These are phyloP conservation scores for Kregervanrija delftensis DNA, from an alignment of 805 yeast species.

Conservation along the genomic window DNA sequence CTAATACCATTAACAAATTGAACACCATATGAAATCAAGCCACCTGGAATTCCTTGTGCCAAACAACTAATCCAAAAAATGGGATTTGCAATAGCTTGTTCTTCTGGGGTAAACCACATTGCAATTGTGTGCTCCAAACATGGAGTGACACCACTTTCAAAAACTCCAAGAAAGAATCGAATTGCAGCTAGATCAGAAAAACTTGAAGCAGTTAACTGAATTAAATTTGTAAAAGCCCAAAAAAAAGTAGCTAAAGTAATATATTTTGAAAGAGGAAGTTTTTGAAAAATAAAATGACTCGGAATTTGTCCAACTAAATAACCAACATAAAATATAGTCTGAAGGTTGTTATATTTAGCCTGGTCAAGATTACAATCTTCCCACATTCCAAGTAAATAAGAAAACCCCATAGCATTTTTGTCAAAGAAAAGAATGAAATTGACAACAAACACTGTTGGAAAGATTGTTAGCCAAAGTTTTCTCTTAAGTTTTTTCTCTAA, in stretches of 20 bases:
- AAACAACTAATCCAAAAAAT: constrained; percentile 33
- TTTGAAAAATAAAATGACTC: constrained; percentile 35
- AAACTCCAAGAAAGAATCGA: constrained; percentile 30
- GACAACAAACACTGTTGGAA: constrained; percentile 31
- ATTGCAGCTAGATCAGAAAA: constrained; percentile 28
- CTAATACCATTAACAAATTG: constrained; percentile 12
- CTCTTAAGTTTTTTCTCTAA: constrained; percentile 33
- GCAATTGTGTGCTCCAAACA: constrained; percentile 18
- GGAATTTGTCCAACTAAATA: constrained; percentile 42
- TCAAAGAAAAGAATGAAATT: constrained; percentile 42
- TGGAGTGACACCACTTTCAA: constrained; percentile 22
- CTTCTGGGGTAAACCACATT: constrained; percentile 40
- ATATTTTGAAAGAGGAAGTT: constrained; percentile 25
- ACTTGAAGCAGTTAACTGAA: constrained; percentile 23
- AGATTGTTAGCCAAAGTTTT: constrained; percentile 32
- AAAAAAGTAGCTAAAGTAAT: constrained; percentile 21
- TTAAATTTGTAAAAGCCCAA: constrained; percentile 29
- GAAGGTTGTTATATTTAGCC: constrained; percentile 36
- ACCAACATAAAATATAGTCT: constrained; percentile 41
- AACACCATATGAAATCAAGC: constrained; percentile 22
- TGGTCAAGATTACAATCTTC: constrained; percentile 37
- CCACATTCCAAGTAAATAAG: constrained; percentile 40
- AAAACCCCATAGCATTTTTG: constrained; percentile 44
- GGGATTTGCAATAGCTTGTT: constrained; percentile 28
- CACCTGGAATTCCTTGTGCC: constrained; percentile 37